phyloP scores from a whole-genome alignment of 2,329 filamentous ascomycete genomes.

The Aspergillus sp. region DNA sequence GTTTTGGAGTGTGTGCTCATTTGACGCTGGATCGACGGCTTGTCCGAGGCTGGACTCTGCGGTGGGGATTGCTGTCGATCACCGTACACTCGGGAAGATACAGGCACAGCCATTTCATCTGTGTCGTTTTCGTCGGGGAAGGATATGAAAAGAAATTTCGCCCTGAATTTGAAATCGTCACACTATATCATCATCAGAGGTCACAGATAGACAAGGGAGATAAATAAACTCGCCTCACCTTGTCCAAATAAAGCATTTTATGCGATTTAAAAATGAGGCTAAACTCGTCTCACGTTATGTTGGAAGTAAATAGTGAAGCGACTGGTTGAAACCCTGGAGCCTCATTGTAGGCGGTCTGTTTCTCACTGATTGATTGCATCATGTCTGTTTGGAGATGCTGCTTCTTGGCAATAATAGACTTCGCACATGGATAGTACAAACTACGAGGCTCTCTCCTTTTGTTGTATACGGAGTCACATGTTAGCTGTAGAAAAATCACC shows the following conservation, averaged over 20 bases:
- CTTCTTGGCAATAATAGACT: background rate
- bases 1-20: background rate
- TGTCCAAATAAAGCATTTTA: background rate
- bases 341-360: background rate
- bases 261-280: constrained; percentile 1
- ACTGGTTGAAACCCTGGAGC: background rate
- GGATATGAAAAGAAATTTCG: background rate
- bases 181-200: background rate
- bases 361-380: background rate
- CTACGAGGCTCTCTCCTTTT: background rate
- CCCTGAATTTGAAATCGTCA: constrained; percentile 6
- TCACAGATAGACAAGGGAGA: background rate
- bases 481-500: background rate
- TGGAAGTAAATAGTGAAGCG: background rate
- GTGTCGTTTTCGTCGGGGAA: background rate
- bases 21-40: constrained; percentile 1
- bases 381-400: background rate
- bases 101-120: background rate
- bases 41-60: background rate
- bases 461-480: background rate
- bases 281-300: constrained; percentile 1
- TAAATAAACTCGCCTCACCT: background rate
- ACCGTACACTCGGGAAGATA: background rate
- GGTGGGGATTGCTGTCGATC: constrained; percentile 8
- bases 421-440: background rate